Percentiles rank a stretch among this genome's conserved stretches.
These are phyloP conservation scores for Hypericum androsaemum DNA, from an alignment of 345 rosid genomes.

Conservation along the genomic window DNA sequence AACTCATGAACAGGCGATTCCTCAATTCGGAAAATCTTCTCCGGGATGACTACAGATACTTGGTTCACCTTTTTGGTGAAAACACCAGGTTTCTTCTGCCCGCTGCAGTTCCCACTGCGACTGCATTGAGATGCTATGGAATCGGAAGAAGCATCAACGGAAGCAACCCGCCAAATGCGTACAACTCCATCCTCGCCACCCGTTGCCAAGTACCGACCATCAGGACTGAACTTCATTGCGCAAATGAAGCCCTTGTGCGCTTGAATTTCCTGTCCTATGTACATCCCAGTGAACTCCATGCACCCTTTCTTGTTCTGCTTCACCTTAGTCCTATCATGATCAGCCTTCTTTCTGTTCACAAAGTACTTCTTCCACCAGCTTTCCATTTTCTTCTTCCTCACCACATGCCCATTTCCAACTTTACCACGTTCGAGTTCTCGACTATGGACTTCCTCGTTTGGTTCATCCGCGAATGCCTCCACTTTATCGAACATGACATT, in stretches of 20 bases:
- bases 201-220: constrained; percentile 62
- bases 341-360: constrained; percentile 12
- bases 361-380: constrained; percentile 52
- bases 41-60: constrained; percentile 46
- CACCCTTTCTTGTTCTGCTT: constrained; percentile 48
- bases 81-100: constrained; percentile 13
- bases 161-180: constrained; percentile 56
- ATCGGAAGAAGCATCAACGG: constrained; percentile 26
- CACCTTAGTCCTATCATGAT: constrained; percentile 32
- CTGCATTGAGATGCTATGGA: constrained; percentile 23
- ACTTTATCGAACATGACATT: constrained; percentile 34
- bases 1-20: constrained; percentile 69
- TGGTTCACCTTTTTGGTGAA: constrained; percentile 20
- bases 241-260: constrained; percentile 71
- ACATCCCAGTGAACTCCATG: constrained; percentile 63
- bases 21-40: constrained; percentile 51
- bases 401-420: constrained; percentile 12
- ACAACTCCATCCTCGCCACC: constrained; percentile 84
- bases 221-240: constrained; percentile 82
- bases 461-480: constrained; percentile 16
- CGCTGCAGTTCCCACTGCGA: constrained; percentile 5
- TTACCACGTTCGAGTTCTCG: constrained; percentile 12
- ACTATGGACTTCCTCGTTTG: no score
- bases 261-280: constrained; percentile 45
- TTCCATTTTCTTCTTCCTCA: constrained; percentile 23